Conservation (phyloP, 495 filamentous ascomycete species). For the Copromyces sp. region DNA sequence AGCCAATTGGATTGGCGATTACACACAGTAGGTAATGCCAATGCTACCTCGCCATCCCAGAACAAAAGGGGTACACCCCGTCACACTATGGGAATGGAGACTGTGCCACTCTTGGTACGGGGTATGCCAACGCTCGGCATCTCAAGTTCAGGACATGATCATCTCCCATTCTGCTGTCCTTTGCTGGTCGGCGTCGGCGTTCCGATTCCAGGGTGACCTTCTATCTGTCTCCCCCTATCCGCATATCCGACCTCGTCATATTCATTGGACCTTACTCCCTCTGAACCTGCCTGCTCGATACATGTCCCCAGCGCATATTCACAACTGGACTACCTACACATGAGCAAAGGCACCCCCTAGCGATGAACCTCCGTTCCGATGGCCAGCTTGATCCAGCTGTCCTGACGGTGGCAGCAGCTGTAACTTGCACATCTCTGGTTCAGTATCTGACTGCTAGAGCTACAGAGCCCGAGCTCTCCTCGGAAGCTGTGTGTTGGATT, state of each 20-base stretch:
- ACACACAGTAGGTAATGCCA: not conserved
- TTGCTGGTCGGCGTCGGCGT: not conserved
- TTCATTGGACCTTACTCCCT: not conserved
- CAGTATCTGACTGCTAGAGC: not conserved
- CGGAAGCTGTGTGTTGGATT: not conserved
- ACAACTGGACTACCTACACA: not conserved
- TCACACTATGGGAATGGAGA: not conserved
- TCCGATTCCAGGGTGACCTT: not conserved
- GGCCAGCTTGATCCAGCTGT: not conserved
- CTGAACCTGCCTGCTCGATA: not conserved
- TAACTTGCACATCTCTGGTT: not conserved
- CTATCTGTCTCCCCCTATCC: not conserved
- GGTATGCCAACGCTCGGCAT: not conserved
- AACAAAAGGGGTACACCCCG: not conserved
- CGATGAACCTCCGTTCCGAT: not conserved
- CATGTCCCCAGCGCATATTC: not conserved
- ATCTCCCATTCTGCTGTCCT: not conserved
- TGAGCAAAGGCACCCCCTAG: not conserved
- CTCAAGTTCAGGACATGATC: not conserved
- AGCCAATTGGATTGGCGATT: not conserved
- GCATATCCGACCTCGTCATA: not conserved
- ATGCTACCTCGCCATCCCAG: not conserved
- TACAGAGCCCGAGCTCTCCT: not conserved
- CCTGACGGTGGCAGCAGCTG: not conserved
- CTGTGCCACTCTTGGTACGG: not conserved